Conservation (phyloP, 345 rosid genomes). For the Hibiscus tridactylites region DNA sequence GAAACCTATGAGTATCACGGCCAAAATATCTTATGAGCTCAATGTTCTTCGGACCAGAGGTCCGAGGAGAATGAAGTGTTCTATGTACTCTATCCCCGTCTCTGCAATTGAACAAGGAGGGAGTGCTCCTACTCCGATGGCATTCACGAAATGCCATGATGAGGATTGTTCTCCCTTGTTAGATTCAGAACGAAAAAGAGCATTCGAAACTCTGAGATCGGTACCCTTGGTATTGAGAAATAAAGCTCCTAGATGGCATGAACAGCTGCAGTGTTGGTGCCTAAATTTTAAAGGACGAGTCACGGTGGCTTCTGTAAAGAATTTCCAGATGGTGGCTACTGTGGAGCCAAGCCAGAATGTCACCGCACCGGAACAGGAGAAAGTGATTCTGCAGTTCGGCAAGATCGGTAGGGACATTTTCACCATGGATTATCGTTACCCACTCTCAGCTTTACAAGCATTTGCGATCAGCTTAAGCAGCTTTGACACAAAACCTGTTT, state of each 20-base stretch:
- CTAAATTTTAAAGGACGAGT: conserved; percentile 86
- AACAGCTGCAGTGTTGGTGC: conserved; percentile 94
- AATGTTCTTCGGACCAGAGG: conserved; percentile 83
- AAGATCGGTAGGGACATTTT: conserved; percentile 90
- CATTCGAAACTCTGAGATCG: conserved; percentile 15
- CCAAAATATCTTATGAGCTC: conserved; percentile 63
- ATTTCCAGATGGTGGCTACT: conserved; percentile 81
- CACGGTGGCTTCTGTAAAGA: conserved; percentile 88
- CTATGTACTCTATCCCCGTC: conserved; percentile 49
- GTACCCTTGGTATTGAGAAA: conserved; percentile 59
- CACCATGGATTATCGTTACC: conserved; percentile 94
- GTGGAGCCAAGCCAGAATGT: conserved; percentile 42
- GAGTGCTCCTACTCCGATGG: conserved; percentile 44
- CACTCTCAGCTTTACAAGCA: conserved; percentile 91
- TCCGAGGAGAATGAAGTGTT: conserved; percentile 87
- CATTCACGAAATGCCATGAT: conserved; percentile 21
- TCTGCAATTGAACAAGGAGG: conserved; percentile 72
- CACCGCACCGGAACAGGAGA: conserved; percentile 58
- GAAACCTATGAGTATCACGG: conserved; percentile 32
- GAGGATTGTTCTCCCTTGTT: conserved; percentile 14
- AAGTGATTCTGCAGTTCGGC: conserved; percentile 82
- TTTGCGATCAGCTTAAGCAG: conserved; percentile 93
- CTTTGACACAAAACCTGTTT: conserved; percentile 90
- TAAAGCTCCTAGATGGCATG: conserved; percentile 96
- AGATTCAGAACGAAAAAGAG: conserved; percentile 32